Conservation (phyloP, 2,329 filamentous ascomycete species). For the Pestalotiopsis sp. region DNA sequence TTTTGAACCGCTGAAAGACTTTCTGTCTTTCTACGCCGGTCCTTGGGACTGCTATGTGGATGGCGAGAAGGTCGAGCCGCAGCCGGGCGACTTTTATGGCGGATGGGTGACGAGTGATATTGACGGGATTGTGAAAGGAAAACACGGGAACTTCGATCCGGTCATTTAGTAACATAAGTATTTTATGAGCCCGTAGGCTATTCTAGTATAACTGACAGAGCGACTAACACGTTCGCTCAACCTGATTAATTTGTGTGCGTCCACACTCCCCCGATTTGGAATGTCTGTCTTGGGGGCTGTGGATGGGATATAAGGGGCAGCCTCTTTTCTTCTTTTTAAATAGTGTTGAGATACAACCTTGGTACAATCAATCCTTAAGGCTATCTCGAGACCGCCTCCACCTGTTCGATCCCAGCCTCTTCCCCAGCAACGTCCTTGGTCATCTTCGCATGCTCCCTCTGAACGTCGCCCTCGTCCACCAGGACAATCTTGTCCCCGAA, state of each 20-base stretch:
- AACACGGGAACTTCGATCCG: slow-evolving; percentile 42
- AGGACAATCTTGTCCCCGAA: slow-evolving; percentile 28
- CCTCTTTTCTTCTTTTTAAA: too few relatives aligned
- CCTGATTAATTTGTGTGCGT: too few relatives aligned
- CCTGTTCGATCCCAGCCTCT: slow-evolving; percentile 7
- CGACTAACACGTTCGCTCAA: neutral
- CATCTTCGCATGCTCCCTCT: slow-evolving; percentile 16
- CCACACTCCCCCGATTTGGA: too few relatives aligned
- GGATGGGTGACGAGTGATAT: slow-evolving; percentile 67
- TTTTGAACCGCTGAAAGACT: slow-evolving; percentile 57
- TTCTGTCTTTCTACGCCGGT: slow-evolving; percentile 62
- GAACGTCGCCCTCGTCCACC: slow-evolving; percentile 18
- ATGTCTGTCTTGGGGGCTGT: too few relatives aligned
- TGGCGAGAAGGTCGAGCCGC: slow-evolving; percentile 60
- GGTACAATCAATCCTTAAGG: neutral
- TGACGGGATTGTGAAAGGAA: slow-evolving; percentile 51
- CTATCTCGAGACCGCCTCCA: neutral
- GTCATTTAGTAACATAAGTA: slow-evolving; percentile 26
- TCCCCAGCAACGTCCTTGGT: slow-evolving; percentile 17
- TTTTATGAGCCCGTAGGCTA: too few relatives aligned
- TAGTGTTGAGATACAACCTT: too few relatives aligned
- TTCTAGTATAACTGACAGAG: neutral
- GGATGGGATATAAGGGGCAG: too few relatives aligned
- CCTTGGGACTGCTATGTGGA: slow-evolving; percentile 67
- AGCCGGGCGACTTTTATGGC: slow-evolving; percentile 66